Conservation (phyloP, 1,139 yeast genomes). For the Blastobotrys niveus region DNA sequence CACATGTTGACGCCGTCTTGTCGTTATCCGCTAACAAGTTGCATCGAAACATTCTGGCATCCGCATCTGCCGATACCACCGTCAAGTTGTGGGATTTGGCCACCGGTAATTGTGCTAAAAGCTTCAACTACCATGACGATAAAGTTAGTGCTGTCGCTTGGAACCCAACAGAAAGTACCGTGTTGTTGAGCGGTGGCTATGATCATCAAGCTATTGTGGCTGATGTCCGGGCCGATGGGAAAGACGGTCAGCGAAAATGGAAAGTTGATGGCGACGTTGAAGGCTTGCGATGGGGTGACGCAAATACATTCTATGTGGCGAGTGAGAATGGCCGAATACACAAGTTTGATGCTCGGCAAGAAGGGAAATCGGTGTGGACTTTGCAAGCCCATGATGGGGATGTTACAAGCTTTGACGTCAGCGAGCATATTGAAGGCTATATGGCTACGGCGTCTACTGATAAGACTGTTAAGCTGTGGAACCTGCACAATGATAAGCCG, state of each 20-base stretch:
- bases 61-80: slow-evolving; percentile 93
- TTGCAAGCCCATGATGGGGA: slow-evolving; percentile 97
- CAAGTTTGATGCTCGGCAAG: slow-evolving; percentile 76
- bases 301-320: slow-evolving; percentile 74
- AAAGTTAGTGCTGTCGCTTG: slow-evolving; percentile 85
- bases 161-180: slow-evolving; percentile 73
- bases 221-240: slow-evolving; percentile 76
- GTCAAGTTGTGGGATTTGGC: slow-evolving; percentile 93
- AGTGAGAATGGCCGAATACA: slow-evolving; percentile 89
- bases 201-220: slow-evolving; percentile 73
- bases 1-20: slow-evolving; percentile 91
- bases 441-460: slow-evolving; percentile 79
- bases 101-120: slow-evolving; percentile 59
- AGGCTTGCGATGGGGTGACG: slow-evolving; percentile 65
- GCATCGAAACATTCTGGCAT: slow-evolving; percentile 81
- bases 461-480: slow-evolving; percentile 83
- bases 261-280: slow-evolving; percentile 79
- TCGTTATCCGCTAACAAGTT: slow-evolving; percentile 76
- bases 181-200: slow-evolving; percentile 87
- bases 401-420: slow-evolving; percentile 73
- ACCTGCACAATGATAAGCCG: slow-evolving; percentile 51
- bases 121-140: slow-evolving; percentile 53
- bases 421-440: slow-evolving; percentile 63
- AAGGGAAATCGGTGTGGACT: slow-evolving; percentile 77
- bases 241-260: slow-evolving; percentile 55